phyloP scores from a whole-genome alignment of 345 rosid genomes.

The Citrus cavaleriei region DNA sequence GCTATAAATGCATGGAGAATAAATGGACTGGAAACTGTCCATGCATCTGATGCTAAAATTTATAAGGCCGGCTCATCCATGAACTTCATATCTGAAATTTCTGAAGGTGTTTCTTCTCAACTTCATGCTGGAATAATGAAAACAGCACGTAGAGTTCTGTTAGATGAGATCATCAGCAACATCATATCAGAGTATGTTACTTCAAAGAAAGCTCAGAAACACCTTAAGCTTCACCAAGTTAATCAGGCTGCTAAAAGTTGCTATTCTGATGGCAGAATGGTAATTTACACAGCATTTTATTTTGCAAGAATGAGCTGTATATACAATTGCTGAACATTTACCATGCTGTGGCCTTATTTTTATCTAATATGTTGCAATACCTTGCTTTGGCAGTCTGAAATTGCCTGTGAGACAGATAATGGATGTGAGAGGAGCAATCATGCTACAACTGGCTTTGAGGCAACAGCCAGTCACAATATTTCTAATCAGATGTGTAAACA shows the following conservation, averaged over 20 bases:
- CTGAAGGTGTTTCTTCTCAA: slow-evolving; percentile 72
- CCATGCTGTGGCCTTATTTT: not conserved
- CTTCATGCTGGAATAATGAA: slow-evolving; percentile 77
- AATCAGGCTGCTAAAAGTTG: slow-evolving; percentile 30
- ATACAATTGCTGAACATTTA: not conserved
- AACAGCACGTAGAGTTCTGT: slow-evolving; percentile 68
- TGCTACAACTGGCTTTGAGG: slow-evolving; percentile 24
- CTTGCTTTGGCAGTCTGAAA: slow-evolving; percentile 47
- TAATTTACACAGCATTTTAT: slow-evolving; percentile 12
- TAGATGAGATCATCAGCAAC: slow-evolving; percentile 80
- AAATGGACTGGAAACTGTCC: slow-evolving; percentile 21
- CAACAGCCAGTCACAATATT: slow-evolving; percentile 16
- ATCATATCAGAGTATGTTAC: slow-evolving; percentile 50
- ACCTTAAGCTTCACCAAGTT: slow-evolving; percentile 33
- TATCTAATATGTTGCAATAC: slow-evolving; percentile 1
- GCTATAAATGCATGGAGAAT: slow-evolving; percentile 51
- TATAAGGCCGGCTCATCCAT: slow-evolving; percentile 26
- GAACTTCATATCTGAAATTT: slow-evolving; percentile 48
- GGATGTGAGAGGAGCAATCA: slow-evolving; percentile 11
- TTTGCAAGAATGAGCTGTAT: slow-evolving; percentile 16
- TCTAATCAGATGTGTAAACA: slow-evolving; percentile 11
- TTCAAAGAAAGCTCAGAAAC: slow-evolving; percentile 44
- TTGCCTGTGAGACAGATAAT: slow-evolving; percentile 21
- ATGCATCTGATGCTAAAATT: slow-evolving; percentile 21
- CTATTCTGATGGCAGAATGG: slow-evolving; percentile 29